Base-by-base conservation (phyloP, 768 basidiomycete species). In the Porphyrellus cyaneotinctus region DNA sequence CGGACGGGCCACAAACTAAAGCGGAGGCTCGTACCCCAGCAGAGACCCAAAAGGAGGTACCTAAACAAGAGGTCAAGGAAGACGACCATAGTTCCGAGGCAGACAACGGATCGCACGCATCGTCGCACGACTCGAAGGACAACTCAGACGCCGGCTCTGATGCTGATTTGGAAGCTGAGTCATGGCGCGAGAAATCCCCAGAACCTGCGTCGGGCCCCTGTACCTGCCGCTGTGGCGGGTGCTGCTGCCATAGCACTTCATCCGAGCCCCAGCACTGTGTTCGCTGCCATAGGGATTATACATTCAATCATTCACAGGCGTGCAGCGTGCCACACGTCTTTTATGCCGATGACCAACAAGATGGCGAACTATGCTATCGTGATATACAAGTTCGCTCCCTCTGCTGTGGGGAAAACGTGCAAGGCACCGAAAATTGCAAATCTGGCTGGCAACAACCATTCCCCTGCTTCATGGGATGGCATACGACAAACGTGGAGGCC, bases 321-420 rank as follows among this genome's bases (percentile, higher is more conserved):
- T 53, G 52, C n/a, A 39, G 18, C 6, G 38, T 53, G n/a, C 46
- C 52, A 3, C 52, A 48, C 17, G 7, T 53, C 24, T 22, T n/a
- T 7, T 5, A 10, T 17, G 1, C 9, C 3, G 1, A 32, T 31
- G 12, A 37, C 2, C 17, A n/a, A n/a, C n/a, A n/a, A n/a, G n/a
- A n/a, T 2, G 9, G 23, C 26, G 1, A 3, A 13, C 37, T 10
- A 38, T 2, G 22, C n/a, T n/a, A n/a, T n/a, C n/a, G n/a, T n/a
- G n/a, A n/a, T n/a, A n/a, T n/a, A n/a, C n/a, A n/a, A n/a, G n/a
- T n/a, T n/a, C 41, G 10, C 8, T 35, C 49, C 4, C 0, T n/a
- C 26, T 51, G 50, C 18, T 51, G 43, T 5, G 50, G 50, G 18
- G 6, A 3, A 1, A 3, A 20, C 20, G 20, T 22, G 37, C 30